Base-by-base conservation (phyloP, 192 early-diverging fungal species). In the Backusella sp. region DNA sequence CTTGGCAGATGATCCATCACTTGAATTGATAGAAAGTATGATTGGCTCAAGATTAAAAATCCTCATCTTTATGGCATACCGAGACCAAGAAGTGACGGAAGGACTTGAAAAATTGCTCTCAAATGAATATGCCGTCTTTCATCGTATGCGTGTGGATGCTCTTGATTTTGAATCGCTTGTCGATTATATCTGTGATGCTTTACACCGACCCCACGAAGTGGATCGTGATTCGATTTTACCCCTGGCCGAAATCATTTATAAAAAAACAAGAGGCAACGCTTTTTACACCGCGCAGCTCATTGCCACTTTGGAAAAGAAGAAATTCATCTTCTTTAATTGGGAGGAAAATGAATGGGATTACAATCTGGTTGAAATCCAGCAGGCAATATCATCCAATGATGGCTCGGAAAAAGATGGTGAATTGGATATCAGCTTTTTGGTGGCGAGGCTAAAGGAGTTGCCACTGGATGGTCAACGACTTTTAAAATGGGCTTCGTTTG, bases 311-410 rank as follows among this genome's bases (percentile, higher is more conserved):
- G 73, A 73, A 26, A 81, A 77, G 66, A 76, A 81, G 66, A 73
- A 77, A 11, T 52, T 81, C 7, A 81, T 81, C 17, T 81, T 77
- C 36, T 81, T 81, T 56, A 65, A 81, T 56, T 81, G 80, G 80
- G 70, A 76, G n/a, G 72, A 73, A 42, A 81, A 81, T 3, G 52
- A 77, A 67, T 81, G 80, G 80, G 80, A 76, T 19, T 81, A 74
- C 32, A 75, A 81, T 44, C 9, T 76, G 4, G 42, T 23, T 28
- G 75, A 66, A n/a, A 77, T 81, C 14, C 65, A 81, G 32, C 62
- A 73, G 19, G 66, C 70, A 19, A 70, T 81, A 8, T 66, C 46
- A 3, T 30, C 75, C 14, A 56, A 34, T 72, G 76, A 74, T 34
- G 67, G 70, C 6, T 46, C 21, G 9, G 39, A 46, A 12, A 35